Evolutionary conservation across 345 rosid genomes (phyloP), one percentile per base, ranked within the genome.

Genomic region (Draba incana): DNA sequence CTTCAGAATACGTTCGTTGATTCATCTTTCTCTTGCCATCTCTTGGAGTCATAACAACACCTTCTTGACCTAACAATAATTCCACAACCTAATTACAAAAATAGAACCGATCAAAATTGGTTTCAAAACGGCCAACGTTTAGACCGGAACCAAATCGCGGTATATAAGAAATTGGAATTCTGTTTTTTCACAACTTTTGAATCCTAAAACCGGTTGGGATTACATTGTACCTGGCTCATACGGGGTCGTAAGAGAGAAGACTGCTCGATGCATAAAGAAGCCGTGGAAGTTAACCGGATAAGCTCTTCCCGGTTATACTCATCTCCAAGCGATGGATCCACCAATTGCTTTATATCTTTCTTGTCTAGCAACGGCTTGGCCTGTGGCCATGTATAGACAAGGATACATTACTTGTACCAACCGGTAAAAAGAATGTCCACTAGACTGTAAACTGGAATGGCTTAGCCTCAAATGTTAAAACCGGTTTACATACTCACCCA

Each of bases 221-320:
- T 5, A 33, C 31, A 60, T 45, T 72, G 74, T 80, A 78, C 98
- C 92, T 90, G 92, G 59, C 86, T 88, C 94, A 90, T 93, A 55
- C 78, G 81, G 14, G 98, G 97, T 60, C 98, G 94, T 33, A 90
- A 77, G 74, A 90, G 44, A 30, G 98, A 85, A 68, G 97, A 93
- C 28, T 81, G 90, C 56, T 93, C 86, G 31, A 87, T 78, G 75
- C 98, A 90, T 70, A 90, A 70, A n/a, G 90, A 82, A 37, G 96
- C 97, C 15, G 94, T 90, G 75, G 84, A 77, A 70, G 82, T 74
- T 51, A 83, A 75, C 44, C 88, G 83, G 35, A 73, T 86, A 72
- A 84, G 78, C 84, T 93, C 98, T 24, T 85, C 92, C 0, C n/a
- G 14, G 45, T 85, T 82, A 56, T 84, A 93, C 27, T 81, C 46